Base-by-base conservation (phyloP, 2,329 filamentous ascomycete species). In the Aspergillus ruber region DNA sequence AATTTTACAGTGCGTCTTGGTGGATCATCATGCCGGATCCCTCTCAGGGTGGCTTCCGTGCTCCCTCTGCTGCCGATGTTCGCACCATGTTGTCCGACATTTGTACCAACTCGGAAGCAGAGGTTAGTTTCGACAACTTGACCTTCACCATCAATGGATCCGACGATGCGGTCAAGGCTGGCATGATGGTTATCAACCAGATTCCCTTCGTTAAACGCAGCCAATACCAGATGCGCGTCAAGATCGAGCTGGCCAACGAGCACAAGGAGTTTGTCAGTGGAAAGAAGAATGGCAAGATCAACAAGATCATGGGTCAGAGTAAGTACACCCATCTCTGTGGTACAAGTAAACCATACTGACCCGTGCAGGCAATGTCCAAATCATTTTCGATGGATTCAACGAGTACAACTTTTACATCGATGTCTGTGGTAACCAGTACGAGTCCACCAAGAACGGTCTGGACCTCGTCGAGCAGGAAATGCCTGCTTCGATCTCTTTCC, bases 381-480 rank as follows among this genome's bases (percentile, higher is more conserved):
- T 98, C 63, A 91, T 98, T 54, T 98, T 98, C 58, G 93, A 98
- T 65, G 90, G 90, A 53, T 98, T 97, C 76, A 95, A 96, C 69
- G 93, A 98, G 74, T 98, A 97, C 79, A 97, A 98, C 71, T 98
- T 98, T 77, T 95, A 97, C 71, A 98, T 98, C 56, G 93, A 98
- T 64, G 91, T 98, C 47, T 90, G 93, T 65, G 90, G 88, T 41
- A 84, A 84, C 47, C 86, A 88, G 58, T 97, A 96, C 66, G 90
- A 96, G 55, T 90, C 90, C 2, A 93, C 93, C 71, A 95, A 93
- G 74, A 88, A 90, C 59, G 93, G 93, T 2, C 75, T 98, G 52
- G 85, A 86, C 55, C 80, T 98, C 49, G 93, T 98, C 15, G 93
- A 98, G 68, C 90, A 97, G 71, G 93, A 98, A 72, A 97, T 98